phyloP scores from a whole-genome alignment of 2,329 filamentous ascomycete species.

The Aspergillus fructus region DNA sequence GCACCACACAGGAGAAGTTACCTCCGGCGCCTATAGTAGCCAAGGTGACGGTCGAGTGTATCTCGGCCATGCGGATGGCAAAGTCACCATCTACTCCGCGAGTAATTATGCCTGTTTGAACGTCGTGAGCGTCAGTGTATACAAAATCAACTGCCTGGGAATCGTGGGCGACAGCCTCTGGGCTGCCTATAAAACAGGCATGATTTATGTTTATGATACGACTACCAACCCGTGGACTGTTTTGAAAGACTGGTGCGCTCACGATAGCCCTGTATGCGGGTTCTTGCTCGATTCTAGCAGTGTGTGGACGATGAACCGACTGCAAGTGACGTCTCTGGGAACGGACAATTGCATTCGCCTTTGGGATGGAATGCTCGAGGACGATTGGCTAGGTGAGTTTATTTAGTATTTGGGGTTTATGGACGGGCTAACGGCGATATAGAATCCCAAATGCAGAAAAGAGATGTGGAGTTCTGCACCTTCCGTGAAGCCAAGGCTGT shows the following conservation, averaged over 20 bases:
- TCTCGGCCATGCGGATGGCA: slow-evolving; percentile 90
- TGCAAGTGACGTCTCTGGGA: slow-evolving; percentile 83
- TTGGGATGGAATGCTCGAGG: slow-evolving; percentile 91
- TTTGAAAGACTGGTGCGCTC: slow-evolving; percentile 92
- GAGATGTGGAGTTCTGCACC: slow-evolving; percentile 78
- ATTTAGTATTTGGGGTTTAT: background rate
- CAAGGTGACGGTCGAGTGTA: slow-evolving; percentile 77
- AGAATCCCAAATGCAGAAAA: slow-evolving; percentile 81
- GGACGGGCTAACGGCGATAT: slow-evolving; percentile 17
- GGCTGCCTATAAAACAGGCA: slow-evolving; percentile 93
- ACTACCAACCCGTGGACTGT: slow-evolving; percentile 79
- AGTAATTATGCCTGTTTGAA: slow-evolving; percentile 74
- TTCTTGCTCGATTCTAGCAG: slow-evolving; percentile 77
- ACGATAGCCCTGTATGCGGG: slow-evolving; percentile 76
- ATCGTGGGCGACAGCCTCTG: slow-evolving; percentile 82
- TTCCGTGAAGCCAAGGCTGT: slow-evolving; percentile 79
- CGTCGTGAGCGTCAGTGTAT: slow-evolving; percentile 82
- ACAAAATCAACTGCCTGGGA: slow-evolving; percentile 87
- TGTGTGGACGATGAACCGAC: slow-evolving; percentile 78
- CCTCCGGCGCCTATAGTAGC: slow-evolving; percentile 73
- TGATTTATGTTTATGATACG: slow-evolving; percentile 89
- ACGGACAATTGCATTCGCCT: slow-evolving; percentile 79
- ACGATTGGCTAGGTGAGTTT: slow-evolving; percentile 79
- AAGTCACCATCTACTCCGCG: slow-evolving; percentile 87
- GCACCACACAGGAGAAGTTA: slow-evolving; percentile 79